Base-by-base conservation (phyloP, 129 eudicot species). In the Chrysanthemum lavandulifolium region DNA sequence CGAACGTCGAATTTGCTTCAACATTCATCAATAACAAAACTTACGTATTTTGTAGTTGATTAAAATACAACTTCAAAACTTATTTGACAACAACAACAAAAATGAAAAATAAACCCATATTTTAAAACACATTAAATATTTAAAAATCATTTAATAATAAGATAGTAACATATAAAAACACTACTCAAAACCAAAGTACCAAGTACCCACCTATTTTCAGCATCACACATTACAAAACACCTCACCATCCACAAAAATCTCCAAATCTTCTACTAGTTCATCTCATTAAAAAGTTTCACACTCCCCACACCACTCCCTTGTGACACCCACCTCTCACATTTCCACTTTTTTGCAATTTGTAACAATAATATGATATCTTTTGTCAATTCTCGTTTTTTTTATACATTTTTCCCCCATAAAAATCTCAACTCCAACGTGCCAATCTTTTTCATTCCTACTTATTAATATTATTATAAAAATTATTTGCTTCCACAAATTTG, bases 321-420 rank as follows among this genome's bases (percentile, higher is more conserved):
- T 45, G 71, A 68, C 63, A 61, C 21, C 45, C 64, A 6, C 65
- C 33, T 68, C 29, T 21, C 6, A 29, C 75, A 33, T 18, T 61
- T 68, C 36, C 56, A 56, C 69, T 53, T 50, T 69, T 53, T 53
- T 11, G 13, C 69, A 76, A 53, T 13, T 53, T 53, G 58, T 21
- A 14, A 4, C 15, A 40, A 40, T 68, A 77, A 77, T 69, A 40
- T 68, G 69, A 77, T 69, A 77, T 77, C 81, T 69, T 77, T 60
- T 50, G 21, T 67, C 81, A 76, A 59, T 57, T 48, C 50, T 43
- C 18, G 14, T 56, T 54, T 65, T 43, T 69, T 72, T 58, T 72
- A 40, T 61, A 51, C 55, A 10, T 69, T 31, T 43, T 12, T 69
- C 31, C 13, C 5, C 43, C 16, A 33, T 13, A 68, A 77, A 77